These are phyloP conservation scores for Hirschfeldia incana DNA, from an alignment of 345 rosid species.

Conservation along the genomic window DNA sequence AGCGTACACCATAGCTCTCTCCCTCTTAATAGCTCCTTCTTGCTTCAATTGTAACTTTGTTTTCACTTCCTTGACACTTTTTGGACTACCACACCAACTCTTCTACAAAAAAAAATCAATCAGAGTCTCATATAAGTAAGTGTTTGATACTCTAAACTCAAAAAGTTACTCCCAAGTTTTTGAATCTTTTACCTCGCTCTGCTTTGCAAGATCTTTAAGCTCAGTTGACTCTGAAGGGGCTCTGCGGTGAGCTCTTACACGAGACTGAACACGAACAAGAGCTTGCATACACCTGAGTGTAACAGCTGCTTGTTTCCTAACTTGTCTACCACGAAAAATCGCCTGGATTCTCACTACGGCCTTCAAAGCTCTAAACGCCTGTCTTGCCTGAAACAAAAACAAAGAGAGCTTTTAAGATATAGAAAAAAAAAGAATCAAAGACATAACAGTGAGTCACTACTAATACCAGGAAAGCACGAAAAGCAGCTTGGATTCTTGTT, in stretches of 20 bases:
- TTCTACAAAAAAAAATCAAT: conserved; percentile 43
- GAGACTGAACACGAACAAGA: conserved; percentile 86
- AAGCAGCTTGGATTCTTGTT: conserved; percentile 81
- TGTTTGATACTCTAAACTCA: neutral
- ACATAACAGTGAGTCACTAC: neutral
- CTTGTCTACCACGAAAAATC: conserved; percentile 76
- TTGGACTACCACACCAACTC: conserved; percentile 76
- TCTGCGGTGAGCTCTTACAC: conserved; percentile 57
- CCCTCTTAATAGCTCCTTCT: conserved; percentile 87
- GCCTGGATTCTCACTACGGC: conserved; percentile 94
- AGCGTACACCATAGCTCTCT: conserved; percentile 79
- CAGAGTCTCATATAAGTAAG: conserved; percentile 3
- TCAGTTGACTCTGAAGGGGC: conserved; percentile 44
- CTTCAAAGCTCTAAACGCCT: conserved; percentile 78
- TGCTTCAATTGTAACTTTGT: conserved; percentile 69
- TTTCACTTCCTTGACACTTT: conserved; percentile 61
- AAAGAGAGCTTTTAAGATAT: neutral
- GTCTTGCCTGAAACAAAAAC: conserved; percentile 56
- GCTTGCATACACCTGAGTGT: conserved; percentile 97
- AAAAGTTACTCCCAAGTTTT: neutral
- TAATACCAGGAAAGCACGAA: conserved; percentile 74
- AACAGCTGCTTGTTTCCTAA: conserved; percentile 89
- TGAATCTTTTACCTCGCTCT: conserved; percentile 59
- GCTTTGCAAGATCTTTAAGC: conserved; percentile 54
- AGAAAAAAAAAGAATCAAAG: neutral